Evolutionary conservation across 2,329 filamentous ascomycete species (phyloP).

Genomic region (Ascocoryne sarcoides): DNA sequence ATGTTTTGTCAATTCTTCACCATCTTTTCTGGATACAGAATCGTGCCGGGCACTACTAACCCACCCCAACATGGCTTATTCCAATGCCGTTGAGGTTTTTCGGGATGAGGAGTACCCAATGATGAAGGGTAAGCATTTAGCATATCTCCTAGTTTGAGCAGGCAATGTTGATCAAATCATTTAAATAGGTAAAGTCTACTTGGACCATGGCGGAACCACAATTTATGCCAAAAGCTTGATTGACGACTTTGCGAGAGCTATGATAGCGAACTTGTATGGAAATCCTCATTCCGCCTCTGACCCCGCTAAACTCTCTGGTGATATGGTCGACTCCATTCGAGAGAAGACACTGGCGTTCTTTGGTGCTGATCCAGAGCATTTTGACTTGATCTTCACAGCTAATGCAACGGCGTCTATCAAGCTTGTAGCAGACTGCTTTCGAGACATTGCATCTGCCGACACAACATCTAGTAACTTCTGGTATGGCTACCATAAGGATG

Average conservation of each 20-base stretch:
- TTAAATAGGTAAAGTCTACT: constrained; percentile 60
- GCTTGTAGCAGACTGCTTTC: constrained; percentile 68
- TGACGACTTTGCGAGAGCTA: constrained; percentile 68
- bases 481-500: constrained; percentile 63
- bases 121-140: constrained; percentile 44
- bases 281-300: constrained; percentile 84
- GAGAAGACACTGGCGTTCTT: constrained; percentile 65
- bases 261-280: constrained; percentile 70
- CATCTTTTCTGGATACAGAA: too few relatives aligned
- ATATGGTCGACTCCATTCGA: constrained; percentile 65
- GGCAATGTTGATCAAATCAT: too few relatives aligned
- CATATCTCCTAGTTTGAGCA: background rate
- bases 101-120: constrained; percentile 55
- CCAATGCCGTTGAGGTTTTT: constrained; percentile 49
- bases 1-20: too few relatives aligned
- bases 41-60: too few relatives aligned
- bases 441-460: constrained; percentile 56
- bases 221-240: constrained; percentile 71
- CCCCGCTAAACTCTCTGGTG: constrained; percentile 67
- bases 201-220: constrained; percentile 87
- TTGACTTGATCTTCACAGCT: constrained; percentile 80
- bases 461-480: constrained; percentile 53
- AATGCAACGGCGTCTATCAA: constrained; percentile 93
- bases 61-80: constrained; percentile 38
- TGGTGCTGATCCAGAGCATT: constrained; percentile 68